Base-by-base conservation (phyloP, 768 basidiomycete species). In the Pulveroboletus frians region DNA sequence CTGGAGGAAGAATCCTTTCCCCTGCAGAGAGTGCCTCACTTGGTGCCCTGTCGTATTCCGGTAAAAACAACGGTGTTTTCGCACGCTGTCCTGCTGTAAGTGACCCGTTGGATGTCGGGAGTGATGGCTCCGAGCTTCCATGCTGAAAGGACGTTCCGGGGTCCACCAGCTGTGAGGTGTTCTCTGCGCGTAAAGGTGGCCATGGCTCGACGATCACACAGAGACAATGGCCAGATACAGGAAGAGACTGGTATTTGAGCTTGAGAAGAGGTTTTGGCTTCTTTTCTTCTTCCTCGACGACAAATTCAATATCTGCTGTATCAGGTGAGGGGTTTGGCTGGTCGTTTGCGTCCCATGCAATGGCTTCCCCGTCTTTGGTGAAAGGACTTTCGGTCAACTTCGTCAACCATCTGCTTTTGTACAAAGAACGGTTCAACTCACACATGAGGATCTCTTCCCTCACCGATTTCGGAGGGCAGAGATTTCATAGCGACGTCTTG, bases 121-220 rank as follows among this genome's bases (percentile, higher is more conserved):
- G 56, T 2, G 69, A 47, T 27, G 73, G 68, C 4, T 66, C 66
- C 36, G 73, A 60, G 50, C 64, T 42, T 29, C 32, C 47, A 29
- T 40, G 36, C 21, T 43, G 54, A 38, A 37, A 4, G 39, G 43
- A 71, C 29, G 66, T 58, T 17, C 65, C 64, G 46, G 64, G 64
- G 17, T 56, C 59, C 13, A 65, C 54, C 4, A 74, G 68, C 14
- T 61, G 65, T 11, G 62, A 61, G 34, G 65, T 70, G 2, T 70
- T 56, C 31, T 60, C 55, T 4, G 66, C 55, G 31, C 73, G 76
- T 32, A 81, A 61, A 13, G 78, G 69, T 4, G 86, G 84, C 75
- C 81, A 89, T 14, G 90, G 91, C 62, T 92, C 90, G 14, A 91
- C 81, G 20, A 92, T 84, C 31, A 92, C 76, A 60, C 86, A 89